A percentile compares a stretch with the other conserved stretches of the same genome.
Conservation (phyloP, 495 filamentous ascomycete species). For the Penicillium cosmopolitanum region DNA sequence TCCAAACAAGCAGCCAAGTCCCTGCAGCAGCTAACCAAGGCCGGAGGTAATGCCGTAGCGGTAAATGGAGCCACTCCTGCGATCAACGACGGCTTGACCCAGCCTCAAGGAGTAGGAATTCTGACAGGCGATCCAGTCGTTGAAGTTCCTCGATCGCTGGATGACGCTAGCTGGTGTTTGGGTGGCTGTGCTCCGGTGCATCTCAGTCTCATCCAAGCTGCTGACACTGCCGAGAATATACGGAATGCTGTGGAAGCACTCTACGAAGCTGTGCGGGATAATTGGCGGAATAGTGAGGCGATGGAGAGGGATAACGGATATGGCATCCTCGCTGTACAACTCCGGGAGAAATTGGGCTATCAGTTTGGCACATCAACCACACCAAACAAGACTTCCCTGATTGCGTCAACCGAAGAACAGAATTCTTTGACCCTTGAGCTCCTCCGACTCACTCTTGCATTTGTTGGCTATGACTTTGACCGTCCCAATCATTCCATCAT, state of each 20-base stretch:
- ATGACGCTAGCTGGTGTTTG: constrained; percentile 90
- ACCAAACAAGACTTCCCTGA: constrained; percentile 40
- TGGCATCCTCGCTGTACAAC: constrained; percentile 75
- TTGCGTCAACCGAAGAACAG: constrained; percentile 42
- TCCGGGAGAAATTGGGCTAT: constrained; percentile 74
- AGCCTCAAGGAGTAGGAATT: constrained; percentile 76
- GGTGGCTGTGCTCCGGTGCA: constrained; percentile 84
- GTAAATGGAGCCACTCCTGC: constrained; percentile 88
- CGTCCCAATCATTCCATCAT: constrained; percentile 85
- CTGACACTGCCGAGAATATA: constrained; percentile 67
- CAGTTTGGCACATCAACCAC: constrained; percentile 27
- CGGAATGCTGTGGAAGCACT: constrained; percentile 81
- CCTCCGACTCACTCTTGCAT: constrained; percentile 75
- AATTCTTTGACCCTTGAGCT: constrained; percentile 70
- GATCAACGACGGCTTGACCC: constrained; percentile 83
- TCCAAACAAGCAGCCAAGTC: constrained; percentile 74
- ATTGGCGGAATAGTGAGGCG: constrained; percentile 97
- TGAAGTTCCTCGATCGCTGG: constrained; percentile 75
- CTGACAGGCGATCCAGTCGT: constrained; percentile 86
- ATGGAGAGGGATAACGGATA: constrained; percentile 97
- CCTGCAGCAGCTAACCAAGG: constrained; percentile 69
- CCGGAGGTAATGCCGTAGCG: constrained; percentile 75
- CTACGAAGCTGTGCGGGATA: constrained; percentile 80
- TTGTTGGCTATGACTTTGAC: constrained; percentile 81
- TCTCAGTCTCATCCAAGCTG: constrained; percentile 78